Evolutionary conservation across 371 early-diverging fungal species (phyloP).

Genomic region (Lichtheimia corymbifera): DNA sequence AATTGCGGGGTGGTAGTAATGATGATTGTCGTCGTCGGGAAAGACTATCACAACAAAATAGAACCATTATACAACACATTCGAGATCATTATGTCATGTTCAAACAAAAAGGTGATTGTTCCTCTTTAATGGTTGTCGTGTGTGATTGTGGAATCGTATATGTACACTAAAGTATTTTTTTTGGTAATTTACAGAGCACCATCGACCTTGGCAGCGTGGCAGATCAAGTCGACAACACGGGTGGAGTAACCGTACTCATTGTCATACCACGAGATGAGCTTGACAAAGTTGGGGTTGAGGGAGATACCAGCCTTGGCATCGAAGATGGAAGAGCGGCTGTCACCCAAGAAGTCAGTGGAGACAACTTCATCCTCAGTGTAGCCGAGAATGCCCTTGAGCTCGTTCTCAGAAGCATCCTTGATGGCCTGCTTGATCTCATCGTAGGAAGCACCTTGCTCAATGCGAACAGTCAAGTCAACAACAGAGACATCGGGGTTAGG

Average conservation of each 20-base stretch:
- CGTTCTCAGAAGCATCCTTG: slow-evolving; percentile 80
- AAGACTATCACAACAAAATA: too few relatives aligned
- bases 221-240: slow-evolving; percentile 90
- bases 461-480: slow-evolving; percentile 96
- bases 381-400: slow-evolving; percentile 92
- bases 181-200: slow-evolving; percentile 17
- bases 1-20: too few relatives aligned
- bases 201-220: slow-evolving; percentile 72
- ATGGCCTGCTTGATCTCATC: slow-evolving; percentile 86
- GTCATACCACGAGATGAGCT: slow-evolving; percentile 97
- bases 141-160: slow-evolving; percentile 3
- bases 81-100: too few relatives aligned
- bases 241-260: slow-evolving; percentile 94
- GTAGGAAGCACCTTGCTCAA: slow-evolving; percentile 89
- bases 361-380: slow-evolving; percentile 98
- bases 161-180: background rate
- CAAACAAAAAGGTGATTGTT: too few relatives aligned
- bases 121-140: too few relatives aligned
- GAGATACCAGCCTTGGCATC: slow-evolving; percentile 98
- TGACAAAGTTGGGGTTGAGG: slow-evolving; percentile 96
- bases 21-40: too few relatives aligned
- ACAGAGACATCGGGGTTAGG: slow-evolving; percentile 98
- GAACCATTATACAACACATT: too few relatives aligned
- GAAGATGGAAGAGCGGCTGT: slow-evolving; percentile 90
- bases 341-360: slow-evolving; percentile 95